phyloP scores from a whole-genome alignment of 2,329 filamentous ascomycete species.

The Cercospora zeina region DNA sequence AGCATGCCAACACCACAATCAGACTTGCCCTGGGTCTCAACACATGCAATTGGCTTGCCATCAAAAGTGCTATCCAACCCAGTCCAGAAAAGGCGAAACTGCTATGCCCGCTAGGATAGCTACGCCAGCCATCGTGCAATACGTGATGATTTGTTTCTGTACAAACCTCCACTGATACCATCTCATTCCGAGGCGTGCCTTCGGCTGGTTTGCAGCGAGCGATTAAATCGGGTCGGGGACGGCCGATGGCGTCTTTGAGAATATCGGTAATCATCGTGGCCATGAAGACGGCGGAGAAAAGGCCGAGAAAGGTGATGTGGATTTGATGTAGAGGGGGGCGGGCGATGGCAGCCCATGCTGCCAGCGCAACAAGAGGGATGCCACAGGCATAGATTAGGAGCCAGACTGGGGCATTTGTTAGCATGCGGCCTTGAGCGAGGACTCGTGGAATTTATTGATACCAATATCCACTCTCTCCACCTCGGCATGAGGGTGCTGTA shows the following conservation, averaged over 20 bases:
- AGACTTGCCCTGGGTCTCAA: slow-evolving; percentile 61
- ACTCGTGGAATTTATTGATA: slow-evolving; percentile 39
- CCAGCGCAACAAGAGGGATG: slow-evolving; percentile 66
- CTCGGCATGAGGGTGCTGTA: slow-evolving; percentile 83
- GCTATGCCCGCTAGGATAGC: slow-evolving; percentile 77
- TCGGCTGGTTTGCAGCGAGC: slow-evolving; percentile 75
- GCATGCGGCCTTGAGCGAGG: neutral
- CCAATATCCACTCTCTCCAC: slow-evolving; percentile 79
- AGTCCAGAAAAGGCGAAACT: slow-evolving; percentile 78
- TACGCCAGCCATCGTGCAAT: slow-evolving; percentile 80
- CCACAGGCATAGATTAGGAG: slow-evolving; percentile 77
- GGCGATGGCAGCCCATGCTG: slow-evolving; percentile 63
- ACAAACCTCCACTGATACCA: slow-evolving; percentile 68
- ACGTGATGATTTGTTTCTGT: slow-evolving; percentile 67
- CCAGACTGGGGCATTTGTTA: slow-evolving; percentile 52
- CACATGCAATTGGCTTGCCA: slow-evolving; percentile 63
- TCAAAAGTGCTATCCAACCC: slow-evolving; percentile 62
- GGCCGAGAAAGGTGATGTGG: slow-evolving; percentile 80
- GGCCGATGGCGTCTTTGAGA: slow-evolving; percentile 83
- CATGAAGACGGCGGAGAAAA: slow-evolving; percentile 71
- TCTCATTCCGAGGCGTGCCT: slow-evolving; percentile 56
- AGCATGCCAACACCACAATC: slow-evolving; percentile 55
- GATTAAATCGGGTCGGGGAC: slow-evolving; percentile 82
- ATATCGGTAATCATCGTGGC: slow-evolving; percentile 83
- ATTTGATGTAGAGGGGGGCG: slow-evolving; percentile 72